Base-by-base conservation (phyloP, 2,329 filamentous ascomycete species). In the Colletotrichum trifolii region DNA sequence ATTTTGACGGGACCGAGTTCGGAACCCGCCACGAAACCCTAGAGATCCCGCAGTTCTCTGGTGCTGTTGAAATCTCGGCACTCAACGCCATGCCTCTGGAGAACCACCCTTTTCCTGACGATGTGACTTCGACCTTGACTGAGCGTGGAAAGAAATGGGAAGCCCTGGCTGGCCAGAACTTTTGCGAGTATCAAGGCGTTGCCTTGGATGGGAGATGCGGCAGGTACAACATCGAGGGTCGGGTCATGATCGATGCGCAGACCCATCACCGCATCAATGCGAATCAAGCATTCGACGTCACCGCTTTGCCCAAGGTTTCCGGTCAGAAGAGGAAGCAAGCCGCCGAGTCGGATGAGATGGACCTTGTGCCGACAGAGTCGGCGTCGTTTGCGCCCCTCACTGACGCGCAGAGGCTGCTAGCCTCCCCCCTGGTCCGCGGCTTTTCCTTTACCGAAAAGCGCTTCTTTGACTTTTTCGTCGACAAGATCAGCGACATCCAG, bases 181-280 rank as follows among this genome's bases (percentile, higher is more conserved):
- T 82, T 72, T 83, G 82, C 69, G 71, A 77, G 38, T 85, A 84
- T 68, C 76, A 71, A 25, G 77, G 79, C 17, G 73, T 72, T n/a
- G 79, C 77, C 2, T 71, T 78, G 60, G 62, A 59, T 15, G 4
- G 12, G 12, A 9, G 10, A 10, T 33, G n/a, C 36, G 42, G 47
- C 2, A 48, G 58, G 75, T 90, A 96, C 77, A 93, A 93, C 73
- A 90, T 97, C 75, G 92, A 94, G 67, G 91, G 93, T 25, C 89
- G 94, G 33, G 85, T 97, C 68, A 97, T 97, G 93, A 84, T 97
- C 35, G 94, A 97, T 72, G 88, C 93, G 0, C 88, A 88, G 4
- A 92, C 91, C 48, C 93, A 96, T 78, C 88, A 92, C 11, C 87
- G 92, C 39, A 91, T 95, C 75, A 92, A 95, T 69, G 91, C 94